Evolutionary conservation across 192 early-diverging fungal species (phyloP).

Genomic region (Linnemannia hyalina): DNA sequence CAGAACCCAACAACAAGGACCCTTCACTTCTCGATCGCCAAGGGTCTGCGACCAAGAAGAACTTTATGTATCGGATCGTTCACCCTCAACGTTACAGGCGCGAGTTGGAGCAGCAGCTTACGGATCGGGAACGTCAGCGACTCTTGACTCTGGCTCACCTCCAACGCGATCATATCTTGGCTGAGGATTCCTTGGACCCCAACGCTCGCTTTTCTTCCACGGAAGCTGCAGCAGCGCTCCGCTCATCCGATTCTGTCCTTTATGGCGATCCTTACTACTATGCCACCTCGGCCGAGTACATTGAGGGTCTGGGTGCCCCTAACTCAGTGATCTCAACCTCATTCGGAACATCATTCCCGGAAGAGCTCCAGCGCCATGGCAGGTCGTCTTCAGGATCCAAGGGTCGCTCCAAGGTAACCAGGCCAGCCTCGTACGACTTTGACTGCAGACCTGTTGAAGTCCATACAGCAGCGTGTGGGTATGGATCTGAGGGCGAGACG

Average conservation of each 20-base stretch:
- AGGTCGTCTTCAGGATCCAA: neutral
- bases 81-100: slow-evolving; percentile 54
- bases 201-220: neutral
- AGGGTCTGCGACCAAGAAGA: slow-evolving; percentile 9
- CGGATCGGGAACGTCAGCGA: slow-evolving; percentile 31
- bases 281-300: slow-evolving; percentile 44
- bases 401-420: neutral
- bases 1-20: neutral
- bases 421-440: slow-evolving; percentile 13
- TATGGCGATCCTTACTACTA: slow-evolving; percentile 41
- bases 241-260: neutral
- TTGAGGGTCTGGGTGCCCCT: slow-evolving; percentile 40
- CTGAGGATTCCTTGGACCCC: neutral
- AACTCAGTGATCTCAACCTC: slow-evolving; percentile 53
- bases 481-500: slow-evolving; percentile 21
- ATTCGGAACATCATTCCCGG: slow-evolving; percentile 34
- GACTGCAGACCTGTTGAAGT: neutral
- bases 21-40: slow-evolving; percentile 5
- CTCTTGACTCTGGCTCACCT: slow-evolving; percentile 28
- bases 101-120: slow-evolving; percentile 35
- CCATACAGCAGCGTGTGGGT: neutral
- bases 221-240: neutral
- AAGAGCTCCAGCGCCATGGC: slow-evolving; percentile 26
- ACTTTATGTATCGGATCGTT: slow-evolving; percentile 49
- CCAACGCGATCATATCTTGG: slow-evolving; percentile 28